Conservation (phyloP, 768 basidiomycete species). For the Hydnomerulius pinastri region DNA sequence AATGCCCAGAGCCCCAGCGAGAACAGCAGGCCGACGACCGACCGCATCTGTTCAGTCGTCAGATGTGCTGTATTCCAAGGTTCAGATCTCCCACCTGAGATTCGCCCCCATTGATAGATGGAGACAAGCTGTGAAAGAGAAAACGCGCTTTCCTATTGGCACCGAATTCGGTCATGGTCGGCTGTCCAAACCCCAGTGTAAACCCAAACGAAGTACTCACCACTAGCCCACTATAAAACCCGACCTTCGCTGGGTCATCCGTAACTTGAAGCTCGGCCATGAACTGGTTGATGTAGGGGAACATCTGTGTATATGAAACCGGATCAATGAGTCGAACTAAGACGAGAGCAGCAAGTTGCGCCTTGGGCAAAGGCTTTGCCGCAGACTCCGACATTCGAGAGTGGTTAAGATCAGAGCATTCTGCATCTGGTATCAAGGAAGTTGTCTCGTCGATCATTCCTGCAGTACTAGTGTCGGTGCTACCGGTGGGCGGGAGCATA, state of each 20-base stretch:
- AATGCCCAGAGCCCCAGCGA: slow-evolving; percentile 52
- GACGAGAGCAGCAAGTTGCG: slow-evolving; percentile 43
- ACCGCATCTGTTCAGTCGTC: slow-evolving; percentile 54
- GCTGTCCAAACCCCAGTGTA: too few relatives aligned
- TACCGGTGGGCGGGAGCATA: too few relatives aligned
- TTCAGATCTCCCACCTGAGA: slow-evolving; percentile 59
- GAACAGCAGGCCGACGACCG: slow-evolving; percentile 63
- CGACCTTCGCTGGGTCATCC: slow-evolving; percentile 54
- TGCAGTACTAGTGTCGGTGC: too few relatives aligned
- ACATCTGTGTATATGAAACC: slow-evolving; percentile 60
- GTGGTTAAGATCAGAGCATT: too few relatives aligned
- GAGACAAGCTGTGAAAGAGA: slow-evolving; percentile 59
- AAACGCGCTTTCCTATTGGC: slow-evolving; percentile 61
- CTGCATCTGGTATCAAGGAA: too few relatives aligned
- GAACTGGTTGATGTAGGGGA: slow-evolving; percentile 69
- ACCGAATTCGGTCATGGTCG: too few relatives aligned
- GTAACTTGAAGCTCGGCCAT: slow-evolving; percentile 54
- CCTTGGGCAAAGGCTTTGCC: slow-evolving; percentile 47
- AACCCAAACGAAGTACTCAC: slow-evolving; percentile 37
- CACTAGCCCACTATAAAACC: slow-evolving; percentile 67
- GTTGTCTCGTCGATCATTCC: too few relatives aligned
- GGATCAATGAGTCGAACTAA: slow-evolving; percentile 57
- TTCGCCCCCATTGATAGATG: slow-evolving; percentile 61
- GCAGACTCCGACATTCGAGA: too few relatives aligned
- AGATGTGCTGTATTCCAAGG: too few relatives aligned